Percentiles rank a stretch among this genome's conserved stretches.
Conservation (phyloP, 2,329 filamentous ascomycete species). For the Ceratocystis colombiana region DNA sequence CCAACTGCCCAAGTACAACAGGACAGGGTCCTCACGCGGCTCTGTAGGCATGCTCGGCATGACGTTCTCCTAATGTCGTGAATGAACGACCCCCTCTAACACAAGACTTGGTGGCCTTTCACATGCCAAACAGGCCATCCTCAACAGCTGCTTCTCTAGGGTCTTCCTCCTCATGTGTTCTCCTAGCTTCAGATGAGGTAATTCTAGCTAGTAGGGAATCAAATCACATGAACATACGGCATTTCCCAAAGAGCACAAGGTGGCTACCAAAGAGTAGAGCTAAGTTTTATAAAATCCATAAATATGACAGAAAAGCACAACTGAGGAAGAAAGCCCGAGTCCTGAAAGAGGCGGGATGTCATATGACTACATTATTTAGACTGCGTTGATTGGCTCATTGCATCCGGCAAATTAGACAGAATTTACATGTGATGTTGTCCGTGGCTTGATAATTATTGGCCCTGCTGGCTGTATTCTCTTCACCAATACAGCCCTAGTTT, state of each 20-base stretch:
- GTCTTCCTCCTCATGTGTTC: background rate
- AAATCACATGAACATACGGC: slow-evolving; percentile 11
- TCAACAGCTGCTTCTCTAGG: background rate
- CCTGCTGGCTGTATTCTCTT: too few species aligned
- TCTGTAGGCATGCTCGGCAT: slow-evolving; percentile 12
- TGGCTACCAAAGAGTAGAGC: background rate
- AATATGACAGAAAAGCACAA: background rate
- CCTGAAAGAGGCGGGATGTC: background rate
- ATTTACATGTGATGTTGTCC: slow-evolving; percentile 13
- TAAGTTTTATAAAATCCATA: background rate
- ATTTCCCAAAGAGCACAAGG: background rate
- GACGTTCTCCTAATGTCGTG: background rate
- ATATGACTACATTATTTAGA: background rate
- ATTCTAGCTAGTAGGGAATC: slow-evolving; percentile 2
- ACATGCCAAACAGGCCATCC: slow-evolving; percentile 1
- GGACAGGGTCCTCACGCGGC: slow-evolving; percentile 1
- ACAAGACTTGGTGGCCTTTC: slow-evolving; percentile 2
- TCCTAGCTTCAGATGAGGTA: slow-evolving; percentile 7
- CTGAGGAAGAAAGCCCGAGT: background rate
- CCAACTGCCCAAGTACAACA: background rate
- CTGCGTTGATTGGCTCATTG: slow-evolving; percentile 12
- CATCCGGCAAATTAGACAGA: background rate
- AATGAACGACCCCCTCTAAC: background rate
- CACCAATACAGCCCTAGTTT: too few species aligned
- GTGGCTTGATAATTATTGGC: background rate